phyloP scores from a whole-genome alignment of 1,139 yeast species.

The Yamadazyma friedrichii region DNA sequence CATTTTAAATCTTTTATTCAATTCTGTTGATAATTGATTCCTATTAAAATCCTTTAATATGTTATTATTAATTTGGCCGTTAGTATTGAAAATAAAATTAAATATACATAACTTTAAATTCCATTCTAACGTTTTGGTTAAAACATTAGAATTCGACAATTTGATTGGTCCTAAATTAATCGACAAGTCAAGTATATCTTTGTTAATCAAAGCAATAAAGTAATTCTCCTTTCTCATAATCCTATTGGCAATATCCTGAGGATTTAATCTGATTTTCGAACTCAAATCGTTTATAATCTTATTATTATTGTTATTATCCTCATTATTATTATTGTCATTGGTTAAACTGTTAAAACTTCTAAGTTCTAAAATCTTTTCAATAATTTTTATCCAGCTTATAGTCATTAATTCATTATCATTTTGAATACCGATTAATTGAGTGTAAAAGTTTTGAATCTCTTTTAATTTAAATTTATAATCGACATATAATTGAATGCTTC shows the following conservation, averaged over 20 bases:
- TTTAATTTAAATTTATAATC: constrained; percentile 49
- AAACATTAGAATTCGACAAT: constrained; percentile 40
- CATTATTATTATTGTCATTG: constrained; percentile 18
- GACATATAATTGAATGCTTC: constrained; percentile 59
- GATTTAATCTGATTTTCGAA: constrained; percentile 74
- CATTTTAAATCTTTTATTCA: constrained; percentile 74
- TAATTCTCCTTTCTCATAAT: constrained; percentile 95
- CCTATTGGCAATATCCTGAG: constrained; percentile 92
- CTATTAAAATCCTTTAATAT: constrained; percentile 75
- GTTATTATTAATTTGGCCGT: constrained; percentile 78
- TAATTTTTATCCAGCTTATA: constrained; percentile 88
- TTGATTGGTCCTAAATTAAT: constrained; percentile 20
- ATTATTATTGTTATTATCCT: constrained; percentile 4
- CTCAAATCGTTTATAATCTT: constrained; percentile 54
- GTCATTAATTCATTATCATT: constrained; percentile 84
- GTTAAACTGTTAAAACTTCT: constrained; percentile 80
- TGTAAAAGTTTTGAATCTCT: constrained; percentile 66
- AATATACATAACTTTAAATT: constrained; percentile 83
- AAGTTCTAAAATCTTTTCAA: constrained; percentile 69
- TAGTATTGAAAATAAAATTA: constrained; percentile 79
- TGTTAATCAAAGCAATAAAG: constrained; percentile 84
- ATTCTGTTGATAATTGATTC: constrained; percentile 63
- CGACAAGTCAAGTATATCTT: constrained; percentile 66
- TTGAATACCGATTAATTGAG: constrained; percentile 62
- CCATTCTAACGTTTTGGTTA: constrained; percentile 93